Conservation (phyloP, 192 early-diverging fungal species). For the Coemansia umbellata region DNA sequence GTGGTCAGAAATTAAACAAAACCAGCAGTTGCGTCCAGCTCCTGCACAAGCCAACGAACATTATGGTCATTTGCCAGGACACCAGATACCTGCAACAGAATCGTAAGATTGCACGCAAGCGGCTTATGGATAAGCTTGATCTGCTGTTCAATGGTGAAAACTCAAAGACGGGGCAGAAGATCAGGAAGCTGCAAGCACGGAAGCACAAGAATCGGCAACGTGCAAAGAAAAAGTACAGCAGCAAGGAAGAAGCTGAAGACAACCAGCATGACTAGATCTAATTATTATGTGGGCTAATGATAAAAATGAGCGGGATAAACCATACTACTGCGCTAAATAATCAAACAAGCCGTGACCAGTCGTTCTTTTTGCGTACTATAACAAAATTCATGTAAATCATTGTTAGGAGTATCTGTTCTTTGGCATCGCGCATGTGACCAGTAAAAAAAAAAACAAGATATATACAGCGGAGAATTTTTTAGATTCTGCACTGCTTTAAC, state of each 20-base stretch:
- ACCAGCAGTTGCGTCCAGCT: constrained; percentile 71
- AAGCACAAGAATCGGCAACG: constrained; percentile 55
- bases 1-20: constrained; percentile 80
- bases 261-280: background rate
- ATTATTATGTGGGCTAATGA: no score
- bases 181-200: constrained; percentile 57
- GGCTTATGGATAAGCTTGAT: constrained; percentile 65
- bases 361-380: no score
- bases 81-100: constrained; percentile 70
- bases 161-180: constrained; percentile 61
- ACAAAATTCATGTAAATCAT: no score
- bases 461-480: no score
- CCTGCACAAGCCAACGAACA: constrained; percentile 66
- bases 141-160: constrained; percentile 58
- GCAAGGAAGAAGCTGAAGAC: background rate
- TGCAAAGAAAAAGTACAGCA: constrained; percentile 61
- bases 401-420: no score
- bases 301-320: no score
- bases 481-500: no score
- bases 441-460: no score
- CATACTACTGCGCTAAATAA: no score
- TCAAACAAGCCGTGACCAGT: no score
- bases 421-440: no score
- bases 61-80: constrained; percentile 62
- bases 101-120: constrained; percentile 64